A percentile compares a stretch with the other conserved stretches of the same genome.
These are phyloP conservation scores for Coemansia reversa DNA, from an alignment of 192 early-diverging fungal genomes.

Conservation along the genomic window DNA sequence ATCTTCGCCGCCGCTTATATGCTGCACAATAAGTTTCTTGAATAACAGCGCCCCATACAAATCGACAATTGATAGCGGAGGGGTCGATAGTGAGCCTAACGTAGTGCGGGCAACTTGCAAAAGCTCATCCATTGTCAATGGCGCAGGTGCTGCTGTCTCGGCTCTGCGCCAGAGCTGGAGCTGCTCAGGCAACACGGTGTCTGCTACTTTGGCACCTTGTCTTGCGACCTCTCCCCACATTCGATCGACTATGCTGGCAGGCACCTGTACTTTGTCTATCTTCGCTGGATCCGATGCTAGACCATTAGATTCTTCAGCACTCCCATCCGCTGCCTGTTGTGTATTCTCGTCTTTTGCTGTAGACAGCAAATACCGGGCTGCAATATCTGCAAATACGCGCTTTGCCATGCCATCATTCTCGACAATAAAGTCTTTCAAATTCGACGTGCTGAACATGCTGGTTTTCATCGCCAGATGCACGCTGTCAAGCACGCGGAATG, in stretches of 20 bases:
- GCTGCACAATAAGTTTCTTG: constrained; percentile 45
- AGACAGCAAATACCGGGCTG: constrained; percentile 29
- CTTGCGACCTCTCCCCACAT: constrained; percentile 6
- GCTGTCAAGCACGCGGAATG: constrained; percentile 56
- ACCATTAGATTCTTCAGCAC: not conserved
- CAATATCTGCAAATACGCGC: constrained; percentile 51
- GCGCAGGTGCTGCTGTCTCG: not conserved
- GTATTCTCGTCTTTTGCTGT: constrained; percentile 6
- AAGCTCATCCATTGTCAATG: constrained; percentile 28
- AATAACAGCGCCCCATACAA: constrained; percentile 54
- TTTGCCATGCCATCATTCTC: constrained; percentile 37
- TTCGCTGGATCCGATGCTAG: not conserved
- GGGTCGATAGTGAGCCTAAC: constrained; percentile 23
- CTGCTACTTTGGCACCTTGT: constrained; percentile 4
- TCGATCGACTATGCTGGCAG: not conserved
- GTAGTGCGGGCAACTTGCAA: constrained; percentile 18
- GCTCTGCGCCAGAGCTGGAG: not conserved
- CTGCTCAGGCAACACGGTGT: constrained; percentile 14
- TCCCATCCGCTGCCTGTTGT: not conserved
- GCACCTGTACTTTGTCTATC: not conserved
- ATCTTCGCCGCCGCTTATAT: not conserved
- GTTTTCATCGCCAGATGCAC: constrained; percentile 60
- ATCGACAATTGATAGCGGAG: constrained; percentile 50
- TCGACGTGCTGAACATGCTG: constrained; percentile 54
- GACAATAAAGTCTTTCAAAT: constrained; percentile 31